Conservation (phyloP, 2,329 filamentous ascomycete genomes). For the Xylaria sp. region DNA sequence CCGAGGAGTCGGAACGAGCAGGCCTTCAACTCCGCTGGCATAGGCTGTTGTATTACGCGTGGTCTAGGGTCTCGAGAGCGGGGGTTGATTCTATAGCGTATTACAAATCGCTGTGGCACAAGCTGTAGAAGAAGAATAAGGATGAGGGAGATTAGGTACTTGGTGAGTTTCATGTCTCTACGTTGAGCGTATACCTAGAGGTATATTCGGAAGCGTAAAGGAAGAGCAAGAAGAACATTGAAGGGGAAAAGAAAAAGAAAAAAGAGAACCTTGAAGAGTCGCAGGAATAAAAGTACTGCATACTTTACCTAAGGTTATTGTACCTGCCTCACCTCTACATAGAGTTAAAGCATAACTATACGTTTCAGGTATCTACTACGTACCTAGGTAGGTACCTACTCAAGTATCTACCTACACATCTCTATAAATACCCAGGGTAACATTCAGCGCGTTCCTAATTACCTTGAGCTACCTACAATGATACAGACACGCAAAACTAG, state of each 20-base stretch:
- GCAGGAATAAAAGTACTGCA: too few relatives aligned
- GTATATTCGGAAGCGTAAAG: background rate
- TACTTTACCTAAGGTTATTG: too few relatives aligned
- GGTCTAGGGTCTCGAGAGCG: background rate
- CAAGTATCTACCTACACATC: background rate
- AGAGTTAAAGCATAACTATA: too few relatives aligned
- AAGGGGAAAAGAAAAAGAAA: background rate
- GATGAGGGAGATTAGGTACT: background rate
- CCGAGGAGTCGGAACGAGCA: conserved; percentile 30
- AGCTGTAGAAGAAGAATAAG: background rate
- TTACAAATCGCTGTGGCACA: conserved; percentile 7
- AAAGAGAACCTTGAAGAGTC: background rate
- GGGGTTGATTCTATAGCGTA: background rate
- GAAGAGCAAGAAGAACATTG: background rate
- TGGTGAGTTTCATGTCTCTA: too few relatives aligned
- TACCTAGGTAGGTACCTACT: background rate
- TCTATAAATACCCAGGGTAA: background rate
- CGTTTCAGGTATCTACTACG: too few relatives aligned
- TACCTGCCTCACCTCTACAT: too few relatives aligned
- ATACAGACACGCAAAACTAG: background rate
- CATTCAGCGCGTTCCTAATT: background rate
- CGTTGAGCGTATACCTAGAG: too few relatives aligned
- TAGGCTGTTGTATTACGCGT: background rate
- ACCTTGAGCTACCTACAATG: background rate
- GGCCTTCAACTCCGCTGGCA: conserved; percentile 26